Conservation (phyloP, 2,329 filamentous ascomycete genomes). For the Paracamarosporium sp. region DNA sequence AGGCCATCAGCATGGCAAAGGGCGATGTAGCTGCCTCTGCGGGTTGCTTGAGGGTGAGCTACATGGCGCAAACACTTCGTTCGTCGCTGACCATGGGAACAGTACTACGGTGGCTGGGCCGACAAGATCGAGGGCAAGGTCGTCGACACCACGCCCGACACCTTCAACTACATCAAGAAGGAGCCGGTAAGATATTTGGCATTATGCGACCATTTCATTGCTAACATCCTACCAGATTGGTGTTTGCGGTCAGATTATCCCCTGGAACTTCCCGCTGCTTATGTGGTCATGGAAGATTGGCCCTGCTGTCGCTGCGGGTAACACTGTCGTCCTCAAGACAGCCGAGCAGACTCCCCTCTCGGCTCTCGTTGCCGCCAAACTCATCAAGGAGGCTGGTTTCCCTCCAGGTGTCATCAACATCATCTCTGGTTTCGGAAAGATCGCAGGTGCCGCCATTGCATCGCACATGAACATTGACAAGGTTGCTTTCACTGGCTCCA, state of each 20-base stretch:
- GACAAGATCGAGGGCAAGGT: conserved; percentile 93
- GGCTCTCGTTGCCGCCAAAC: conserved; percentile 67
- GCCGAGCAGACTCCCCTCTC: conserved; percentile 79
- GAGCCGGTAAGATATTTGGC: conserved; percentile 66
- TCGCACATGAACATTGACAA: conserved; percentile 83
- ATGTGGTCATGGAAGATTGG: conserved; percentile 87
- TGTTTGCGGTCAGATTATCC: conserved; percentile 87
- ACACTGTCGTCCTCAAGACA: conserved; percentile 75
- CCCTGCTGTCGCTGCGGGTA: conserved; percentile 74
- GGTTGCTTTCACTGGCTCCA: conserved; percentile 83
- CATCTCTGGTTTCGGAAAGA: conserved; percentile 77
- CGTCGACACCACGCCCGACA: conserved; percentile 77
- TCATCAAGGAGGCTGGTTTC: conserved; percentile 79
- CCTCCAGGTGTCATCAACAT: conserved; percentile 80
- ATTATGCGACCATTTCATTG: neutral
- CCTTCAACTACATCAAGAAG: conserved; percentile 82
- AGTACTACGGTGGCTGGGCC: conserved; percentile 87
- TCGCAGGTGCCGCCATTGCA: conserved; percentile 77
- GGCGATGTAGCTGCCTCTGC: conserved; percentile 74
- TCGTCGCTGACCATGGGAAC: neutral
- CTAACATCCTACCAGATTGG: conserved; percentile 60
- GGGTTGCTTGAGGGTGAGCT: conserved; percentile 67
- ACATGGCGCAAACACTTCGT: neutral
- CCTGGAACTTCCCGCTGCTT: conserved; percentile 85
- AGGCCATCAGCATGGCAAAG: conserved; percentile 77